Evolutionary conservation across 2,329 filamentous ascomycete genomes (phyloP), one percentile per base, ranked within the genome.

Genomic region (Camillea tinctor): DNA sequence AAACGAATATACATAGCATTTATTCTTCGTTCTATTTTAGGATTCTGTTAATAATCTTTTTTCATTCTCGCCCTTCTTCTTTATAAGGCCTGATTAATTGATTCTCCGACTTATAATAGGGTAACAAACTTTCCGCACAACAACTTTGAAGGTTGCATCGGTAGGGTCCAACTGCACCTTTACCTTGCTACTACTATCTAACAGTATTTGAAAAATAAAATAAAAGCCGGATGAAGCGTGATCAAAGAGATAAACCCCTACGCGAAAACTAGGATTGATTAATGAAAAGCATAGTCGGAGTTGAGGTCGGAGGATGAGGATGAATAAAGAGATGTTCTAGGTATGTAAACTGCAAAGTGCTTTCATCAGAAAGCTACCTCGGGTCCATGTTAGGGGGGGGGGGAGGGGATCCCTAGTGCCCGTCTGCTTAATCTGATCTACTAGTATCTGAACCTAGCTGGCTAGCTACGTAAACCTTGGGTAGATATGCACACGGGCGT

Each of bases 321-420:
- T 15, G 36, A 44, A 44, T 1, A 13, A 15, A 11, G 13, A 44
- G 15, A 13, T 11, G 17, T n/a, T n/a, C 17, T n/a, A 44, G 36
- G 36, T 44, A 44, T 44, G 49, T 50, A 50, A 49, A 40, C 36
- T 49, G 53, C 53, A 49, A 55, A 26, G 40, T 48, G 53, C 53
- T 55, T 55, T 49, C 40, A 21, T 36, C 26, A 54, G n/a, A 44
- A 44, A n/a, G 36, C 36, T 44, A 44, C 11, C 3, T 30, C 26
- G 13, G 13, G 26, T 11, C 6, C 26, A 30, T 30, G 7, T 9
- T 44, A n/a, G n/a, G n/a, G n/a, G n/a, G n/a, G n/a, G n/a, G n/a
- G n/a, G n/a, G n/a, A n/a, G 15, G 13, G 6, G 36, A 17, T 15
- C 13, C 36, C 36, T 44, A 44, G 2, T 3, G 15, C 11, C 36